Percentiles rank a stretch among this genome's conserved stretches.
Evolutionary conservation across 2,329 filamentous ascomycete species (phyloP).

Genomic region (Xylariaceae sp.): DNA sequence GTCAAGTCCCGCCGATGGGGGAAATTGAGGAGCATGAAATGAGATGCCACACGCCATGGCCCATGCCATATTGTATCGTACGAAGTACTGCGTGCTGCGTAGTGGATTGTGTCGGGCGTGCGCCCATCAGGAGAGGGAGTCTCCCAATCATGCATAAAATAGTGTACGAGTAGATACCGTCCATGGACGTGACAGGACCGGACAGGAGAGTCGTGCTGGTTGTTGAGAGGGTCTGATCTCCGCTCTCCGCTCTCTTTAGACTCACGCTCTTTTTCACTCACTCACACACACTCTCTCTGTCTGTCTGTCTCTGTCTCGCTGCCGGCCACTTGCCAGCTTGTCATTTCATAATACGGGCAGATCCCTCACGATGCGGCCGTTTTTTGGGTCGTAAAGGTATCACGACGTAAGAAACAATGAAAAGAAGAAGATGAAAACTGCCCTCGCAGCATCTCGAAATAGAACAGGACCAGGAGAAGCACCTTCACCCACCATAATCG

Average conservation of each 20-base stretch:
- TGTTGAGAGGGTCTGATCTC: too few species aligned
- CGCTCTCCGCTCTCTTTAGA: too few species aligned
- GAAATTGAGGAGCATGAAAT: not conserved
- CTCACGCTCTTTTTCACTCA: too few species aligned
- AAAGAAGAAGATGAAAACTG: not conserved
- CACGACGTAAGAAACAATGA: not conserved
- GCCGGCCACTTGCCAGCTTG: not conserved
- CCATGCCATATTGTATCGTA: too few species aligned
- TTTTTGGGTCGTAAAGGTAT: not conserved
- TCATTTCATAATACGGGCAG: not conserved
- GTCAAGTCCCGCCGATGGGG: conserved; percentile 4
- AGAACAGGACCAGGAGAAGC: not conserved
- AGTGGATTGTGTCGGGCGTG: conserved; percentile 3
- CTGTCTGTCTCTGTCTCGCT: not conserved
- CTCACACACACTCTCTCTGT: too few species aligned
- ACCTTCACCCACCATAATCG: not conserved
- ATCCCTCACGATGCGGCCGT: not conserved
- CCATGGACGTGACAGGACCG: too few species aligned
- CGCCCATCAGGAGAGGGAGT: not conserved
- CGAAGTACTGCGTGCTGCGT: too few species aligned
- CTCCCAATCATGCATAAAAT: not conserved
- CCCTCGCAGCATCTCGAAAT: too few species aligned
- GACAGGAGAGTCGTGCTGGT: too few species aligned
- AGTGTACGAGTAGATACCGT: not conserved
- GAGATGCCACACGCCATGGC: conserved; percentile 2